Percentiles rank a stretch among this genome's conserved stretches.
These are phyloP conservation scores for Cyberlindnera meyerae DNA, from an alignment of 805 yeast species.

Conservation along the genomic window DNA sequence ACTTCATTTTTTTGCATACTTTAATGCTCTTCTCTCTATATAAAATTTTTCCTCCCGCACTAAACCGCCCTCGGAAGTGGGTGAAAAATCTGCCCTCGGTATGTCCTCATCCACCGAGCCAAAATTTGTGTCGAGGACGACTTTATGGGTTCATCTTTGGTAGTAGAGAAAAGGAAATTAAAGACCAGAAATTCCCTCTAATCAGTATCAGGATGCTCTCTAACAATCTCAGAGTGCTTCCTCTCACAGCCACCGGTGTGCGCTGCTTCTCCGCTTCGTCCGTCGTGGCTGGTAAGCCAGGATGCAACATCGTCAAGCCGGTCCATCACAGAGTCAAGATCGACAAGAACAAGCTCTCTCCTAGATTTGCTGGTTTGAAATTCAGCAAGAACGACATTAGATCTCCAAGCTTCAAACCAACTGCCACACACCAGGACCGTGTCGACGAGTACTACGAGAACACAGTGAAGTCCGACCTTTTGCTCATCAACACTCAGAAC, in stretches of 20 bases:
- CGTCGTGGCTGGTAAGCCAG: conserved; percentile 38
- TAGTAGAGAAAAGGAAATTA: neutral
- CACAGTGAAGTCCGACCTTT: conserved; percentile 69
- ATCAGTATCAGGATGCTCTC: conserved; percentile 3
- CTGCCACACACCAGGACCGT: conserved; percentile 72
- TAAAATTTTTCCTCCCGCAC: conserved; percentile 8
- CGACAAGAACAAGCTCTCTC: conserved; percentile 68
- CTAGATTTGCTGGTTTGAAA: conserved; percentile 65
- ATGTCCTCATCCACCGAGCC: neutral
- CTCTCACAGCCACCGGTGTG: neutral
- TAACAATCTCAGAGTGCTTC: neutral
- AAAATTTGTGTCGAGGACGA: conserved; percentile 4
- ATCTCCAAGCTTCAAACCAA: conserved; percentile 75
- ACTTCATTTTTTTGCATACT: too few relatives aligned
- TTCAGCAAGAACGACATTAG: conserved; percentile 68
- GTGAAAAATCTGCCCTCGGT: too few relatives aligned
- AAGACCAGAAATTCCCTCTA: too few relatives aligned
- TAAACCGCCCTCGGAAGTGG: conserved; percentile 9
- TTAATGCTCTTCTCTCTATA: too few relatives aligned
- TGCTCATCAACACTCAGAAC: conserved; percentile 75
- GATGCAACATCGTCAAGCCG: conserved; percentile 76
- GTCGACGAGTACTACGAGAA: conserved; percentile 69
- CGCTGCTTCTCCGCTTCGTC: conserved; percentile 24
- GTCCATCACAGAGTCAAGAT: conserved; percentile 86
- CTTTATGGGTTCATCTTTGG: too few relatives aligned